A percentile compares a stretch with the other conserved stretches of the same genome.
phyloP scores from a whole-genome alignment of 257 asterid species.

The Coffea canephora region DNA sequence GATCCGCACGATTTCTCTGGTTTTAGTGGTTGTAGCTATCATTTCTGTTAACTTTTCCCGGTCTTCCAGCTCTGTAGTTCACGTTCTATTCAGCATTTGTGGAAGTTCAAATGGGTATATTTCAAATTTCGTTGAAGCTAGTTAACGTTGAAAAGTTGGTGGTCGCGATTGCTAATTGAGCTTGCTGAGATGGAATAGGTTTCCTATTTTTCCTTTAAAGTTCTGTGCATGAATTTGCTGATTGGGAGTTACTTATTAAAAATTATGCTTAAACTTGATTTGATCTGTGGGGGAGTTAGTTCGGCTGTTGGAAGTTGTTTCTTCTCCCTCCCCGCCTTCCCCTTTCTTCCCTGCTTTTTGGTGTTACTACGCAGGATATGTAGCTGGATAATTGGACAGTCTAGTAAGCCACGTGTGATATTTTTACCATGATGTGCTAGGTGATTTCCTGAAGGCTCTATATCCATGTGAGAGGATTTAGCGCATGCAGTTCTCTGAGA shows the following conservation, averaged over 20 bases:
- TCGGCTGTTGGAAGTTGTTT: not conserved
- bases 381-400: not conserved
- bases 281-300: not conserved
- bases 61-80: not conserved
- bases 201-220: not conserved
- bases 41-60: not conserved
- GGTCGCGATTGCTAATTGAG: not conserved
- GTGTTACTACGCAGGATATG: not conserved
- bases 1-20: conserved; percentile 23
- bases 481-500: not conserved
- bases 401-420: not conserved
- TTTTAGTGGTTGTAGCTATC: conserved; percentile 2
- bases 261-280: not conserved
- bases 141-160: not conserved
- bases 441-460: conserved; percentile 1
- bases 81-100: not conserved
- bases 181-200: conserved; percentile 1
- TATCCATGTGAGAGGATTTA: not conserved
- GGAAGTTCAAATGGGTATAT: not conserved
- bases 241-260: conserved; percentile 3
- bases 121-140: not conserved
- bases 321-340: not conserved
- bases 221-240: not conserved
- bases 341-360: not conserved
- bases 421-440: conserved; percentile 1